A percentile compares a stretch with the other conserved stretches of the same genome.
Conservation (phyloP, 768 basidiomycete species). For the Suillus ampliporus region DNA sequence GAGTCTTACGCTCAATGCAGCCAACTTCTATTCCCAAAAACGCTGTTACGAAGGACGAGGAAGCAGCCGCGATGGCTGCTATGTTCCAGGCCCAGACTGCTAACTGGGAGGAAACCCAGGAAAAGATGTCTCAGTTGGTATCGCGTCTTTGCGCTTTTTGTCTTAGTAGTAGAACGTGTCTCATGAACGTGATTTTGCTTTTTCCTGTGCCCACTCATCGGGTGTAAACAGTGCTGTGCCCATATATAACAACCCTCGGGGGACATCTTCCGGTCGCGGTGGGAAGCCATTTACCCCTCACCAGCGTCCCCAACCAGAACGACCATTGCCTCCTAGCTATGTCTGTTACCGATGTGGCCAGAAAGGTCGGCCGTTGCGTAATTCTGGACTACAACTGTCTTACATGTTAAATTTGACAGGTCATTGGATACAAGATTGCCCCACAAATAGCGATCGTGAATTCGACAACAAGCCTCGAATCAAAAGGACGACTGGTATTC, state of each 20-base stretch:
- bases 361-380: conserved; percentile 67
- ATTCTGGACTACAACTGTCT: neutral
- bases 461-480: conserved; percentile 95
- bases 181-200: conserved; percentile 69
- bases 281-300: conserved; percentile 55
- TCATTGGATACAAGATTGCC: conserved; percentile 99
- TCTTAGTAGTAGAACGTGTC: conserved; percentile 71
- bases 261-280: conserved; percentile 64
- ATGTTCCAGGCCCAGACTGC: conserved; percentile 95
- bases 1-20: conserved; percentile 36
- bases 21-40: conserved; percentile 48
- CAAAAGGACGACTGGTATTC: conserved; percentile 98
- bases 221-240: conserved; percentile 64
- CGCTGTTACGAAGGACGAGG: conserved; percentile 68
- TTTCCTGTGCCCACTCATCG: conserved; percentile 30
- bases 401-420: conserved; percentile 53
- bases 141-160: conserved; percentile 59
- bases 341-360: conserved; percentile 99
- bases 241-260: conserved; percentile 68
- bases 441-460: conserved; percentile 95
- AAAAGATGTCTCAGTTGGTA: conserved; percentile 99
- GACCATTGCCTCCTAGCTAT: conserved; percentile 91
- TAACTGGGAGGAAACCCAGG: conserved; percentile 98
- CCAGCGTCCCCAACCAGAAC: conserved; percentile 63
- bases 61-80: conserved; percentile 95